phyloP scores from a whole-genome alignment of 2,329 filamentous ascomycete genomes.

The Fusarium scirpi region DNA sequence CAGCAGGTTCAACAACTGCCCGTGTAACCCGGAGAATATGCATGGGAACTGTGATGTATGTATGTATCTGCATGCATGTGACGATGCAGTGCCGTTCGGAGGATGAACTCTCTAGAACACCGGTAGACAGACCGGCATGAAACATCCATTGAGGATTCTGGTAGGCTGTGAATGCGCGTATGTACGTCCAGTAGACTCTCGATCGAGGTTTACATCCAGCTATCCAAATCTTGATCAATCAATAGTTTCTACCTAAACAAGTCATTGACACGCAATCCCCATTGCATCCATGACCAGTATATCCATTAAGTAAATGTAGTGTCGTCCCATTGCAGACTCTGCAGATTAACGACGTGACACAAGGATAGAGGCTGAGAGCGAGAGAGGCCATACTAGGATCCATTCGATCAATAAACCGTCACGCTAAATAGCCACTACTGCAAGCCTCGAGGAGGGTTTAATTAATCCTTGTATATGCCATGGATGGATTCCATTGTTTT shows the following conservation, averaged over 20 bases:
- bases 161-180: not conserved
- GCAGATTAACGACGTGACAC: slow-evolving; percentile 5
- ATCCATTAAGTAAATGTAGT: not conserved
- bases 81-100: slow-evolving; percentile 16
- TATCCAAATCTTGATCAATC: not conserved
- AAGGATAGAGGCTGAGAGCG: not conserved
- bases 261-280: not conserved
- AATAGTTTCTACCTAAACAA: not conserved
- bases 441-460: slow-evolving; percentile 36
- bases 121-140: slow-evolving; percentile 26
- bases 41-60: not conserved
- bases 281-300: not conserved
- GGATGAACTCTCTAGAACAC: slow-evolving; percentile 5
- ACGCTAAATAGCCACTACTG: slow-evolving; percentile 43
- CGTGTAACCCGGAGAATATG: slow-evolving; percentile 21
- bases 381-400: slow-evolving; percentile 1
- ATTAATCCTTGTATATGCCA: slow-evolving; percentile 29
- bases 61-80: not conserved
- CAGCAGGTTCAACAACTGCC: not conserved
- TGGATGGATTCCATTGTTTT: not conserved
- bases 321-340: not conserved
- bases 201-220: not conserved
- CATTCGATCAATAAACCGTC: slow-evolving; percentile 48
- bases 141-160: slow-evolving; percentile 16
- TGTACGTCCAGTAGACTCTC: not conserved